Evolutionary conservation across 148 eudicot genomes (phyloP), one percentile per base, ranked within the genome.

Genomic region (Salicornia ramosissima): DNA sequence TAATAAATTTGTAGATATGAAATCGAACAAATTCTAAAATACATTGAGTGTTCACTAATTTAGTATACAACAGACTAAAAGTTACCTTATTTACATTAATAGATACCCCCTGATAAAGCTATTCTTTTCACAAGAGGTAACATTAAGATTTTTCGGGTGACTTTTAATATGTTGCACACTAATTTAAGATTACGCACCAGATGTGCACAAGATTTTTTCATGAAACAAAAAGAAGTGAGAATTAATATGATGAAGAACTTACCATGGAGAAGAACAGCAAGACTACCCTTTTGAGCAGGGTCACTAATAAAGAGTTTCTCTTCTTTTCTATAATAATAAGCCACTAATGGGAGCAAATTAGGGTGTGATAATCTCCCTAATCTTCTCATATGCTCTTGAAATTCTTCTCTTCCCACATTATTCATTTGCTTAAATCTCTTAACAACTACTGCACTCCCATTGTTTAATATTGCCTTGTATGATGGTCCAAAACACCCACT

Each of bases 341-440:
- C 97, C 31, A 87, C 80, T 56, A 88, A 42, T 6, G 91, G 83
- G 33, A 87, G 83, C 78, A 89, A 77, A 52, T 92, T 92, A 54
- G 83, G 81, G 70, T 92, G 93, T 14, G 63, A 70, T 36, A 92
- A 19, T 75, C 77, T 86, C n/a, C 97, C 96, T 19, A 92, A 65
- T 68, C 87, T 83, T 54, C 80, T 82, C 91, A 92, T 86, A 70
- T 92, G 97, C 59, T 87, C 97, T 69, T 82, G 83, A 46, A 92
- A 92, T 71, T 92, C 97, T n/a, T 84, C 88, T 77, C 67, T 87
- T 4, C 81, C 86, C 24, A 92, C 86, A 80, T 90, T 87, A 64
- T 86, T 87, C 97, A 92, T 89, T 50, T 87, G 83, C 79, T 72
- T 89, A 75, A 77, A 89, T 74, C 96, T 87, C 80, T 92, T 92